These are phyloP conservation scores for Pleurotus eryngii DNA, from an alignment of 768 basidiomycete genomes.

Conservation along the genomic window DNA sequence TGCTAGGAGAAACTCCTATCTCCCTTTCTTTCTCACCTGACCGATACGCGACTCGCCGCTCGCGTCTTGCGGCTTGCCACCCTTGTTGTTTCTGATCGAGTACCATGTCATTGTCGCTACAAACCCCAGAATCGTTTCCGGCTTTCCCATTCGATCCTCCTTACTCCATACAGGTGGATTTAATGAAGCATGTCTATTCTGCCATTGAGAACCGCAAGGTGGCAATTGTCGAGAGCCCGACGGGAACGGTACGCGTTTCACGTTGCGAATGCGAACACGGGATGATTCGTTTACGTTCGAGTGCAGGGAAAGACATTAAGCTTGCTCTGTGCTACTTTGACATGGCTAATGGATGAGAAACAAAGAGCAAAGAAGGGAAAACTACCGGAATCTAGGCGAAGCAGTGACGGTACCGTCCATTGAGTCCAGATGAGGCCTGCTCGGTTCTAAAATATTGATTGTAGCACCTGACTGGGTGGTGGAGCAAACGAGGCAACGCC, in stretches of 20 bases:
- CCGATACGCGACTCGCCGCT: too few relatives aligned
- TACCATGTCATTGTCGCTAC: conserved; percentile 29
- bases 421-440: not conserved
- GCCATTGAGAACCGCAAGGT: conserved; percentile 74
- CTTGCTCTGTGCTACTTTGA: conserved; percentile 70
- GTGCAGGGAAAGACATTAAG: conserved; percentile 82
- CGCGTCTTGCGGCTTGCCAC: too few relatives aligned
- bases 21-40: too few relatives aligned
- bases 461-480: conserved; percentile 74
- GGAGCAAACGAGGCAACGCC: conserved; percentile 63
- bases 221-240: conserved; percentile 85
- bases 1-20: too few relatives aligned
- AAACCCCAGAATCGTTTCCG: conserved; percentile 66
- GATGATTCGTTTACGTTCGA: not conserved
- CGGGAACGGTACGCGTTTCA: conserved; percentile 65
- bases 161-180: conserved; percentile 78
- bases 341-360: conserved; percentile 72
- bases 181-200: conserved; percentile 86
- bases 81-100: not conserved
- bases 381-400: conserved; percentile 35
- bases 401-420: conserved; percentile 26
- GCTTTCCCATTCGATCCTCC: conserved; percentile 84
- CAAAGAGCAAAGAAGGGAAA: conserved; percentile 67
- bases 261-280: not conserved
- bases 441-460: not conserved